Evolutionary conservation across 352 stramenopile genomes (phyloP).

Genomic region (Phytophthora citricola): DNA sequence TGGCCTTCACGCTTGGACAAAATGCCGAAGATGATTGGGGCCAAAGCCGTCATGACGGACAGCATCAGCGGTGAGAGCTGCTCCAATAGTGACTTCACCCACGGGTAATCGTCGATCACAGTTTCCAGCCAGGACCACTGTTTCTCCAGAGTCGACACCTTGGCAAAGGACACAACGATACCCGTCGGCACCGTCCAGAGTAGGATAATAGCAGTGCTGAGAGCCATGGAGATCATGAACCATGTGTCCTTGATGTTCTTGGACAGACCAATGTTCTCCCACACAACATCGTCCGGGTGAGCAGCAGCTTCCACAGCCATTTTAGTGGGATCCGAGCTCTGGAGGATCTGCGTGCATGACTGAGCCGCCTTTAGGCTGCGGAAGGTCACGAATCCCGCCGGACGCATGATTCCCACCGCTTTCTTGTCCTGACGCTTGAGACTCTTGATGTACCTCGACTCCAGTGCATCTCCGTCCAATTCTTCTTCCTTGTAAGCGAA

Average conservation of each 20-base stretch:
- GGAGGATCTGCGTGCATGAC: conserved; percentile 81
- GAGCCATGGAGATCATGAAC: conserved; percentile 66
- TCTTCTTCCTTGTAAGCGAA: conserved; percentile 43
- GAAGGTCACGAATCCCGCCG: conserved; percentile 84
- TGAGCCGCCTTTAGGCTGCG: conserved; percentile 74
- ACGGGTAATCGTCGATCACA: conserved; percentile 64
- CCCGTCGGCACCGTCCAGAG: conserved; percentile 87
- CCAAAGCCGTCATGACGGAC: conserved; percentile 79
- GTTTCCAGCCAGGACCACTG: conserved; percentile 53
- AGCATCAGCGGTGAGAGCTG: conserved; percentile 82
- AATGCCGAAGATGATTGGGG: conserved; percentile 85
- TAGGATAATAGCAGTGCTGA: conserved; percentile 76
- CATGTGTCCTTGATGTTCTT: conserved; percentile 76
- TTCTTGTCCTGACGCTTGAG: conserved; percentile 51
- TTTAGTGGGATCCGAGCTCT: conserved; percentile 72
- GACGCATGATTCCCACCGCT: conserved; percentile 68
- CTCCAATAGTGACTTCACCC: conserved; percentile 77
- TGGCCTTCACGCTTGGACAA: conserved; percentile 85
- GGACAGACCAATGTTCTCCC: conserved; percentile 83
- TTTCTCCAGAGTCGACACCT: conserved; percentile 59
- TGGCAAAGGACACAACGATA: conserved; percentile 79
- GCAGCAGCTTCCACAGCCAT: conserved; percentile 76
- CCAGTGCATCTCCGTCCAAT: conserved; percentile 36
- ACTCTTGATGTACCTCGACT: conserved; percentile 71
- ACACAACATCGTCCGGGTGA: conserved; percentile 74